Evolutionary conservation across 768 basidiomycete genomes (phyloP).

Genomic region (Suillus cothurnatus): DNA sequence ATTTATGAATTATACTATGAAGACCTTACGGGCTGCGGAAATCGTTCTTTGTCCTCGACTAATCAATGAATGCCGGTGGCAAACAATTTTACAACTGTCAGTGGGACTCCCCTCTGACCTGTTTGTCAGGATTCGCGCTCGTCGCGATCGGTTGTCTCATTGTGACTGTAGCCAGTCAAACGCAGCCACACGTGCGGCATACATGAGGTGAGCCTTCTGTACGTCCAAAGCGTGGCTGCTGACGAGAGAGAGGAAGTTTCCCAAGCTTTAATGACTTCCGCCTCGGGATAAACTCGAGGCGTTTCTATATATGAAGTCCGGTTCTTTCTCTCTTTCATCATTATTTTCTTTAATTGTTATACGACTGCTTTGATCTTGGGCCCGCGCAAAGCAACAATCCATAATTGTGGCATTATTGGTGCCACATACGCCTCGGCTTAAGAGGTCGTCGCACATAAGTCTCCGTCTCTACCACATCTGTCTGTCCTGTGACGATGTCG

Average conservation of each 20-base stretch:
- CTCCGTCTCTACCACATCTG: not conserved
- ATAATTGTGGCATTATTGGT: not conserved
- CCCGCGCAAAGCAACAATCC: constrained; percentile 27
- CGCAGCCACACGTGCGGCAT: constrained; percentile 36
- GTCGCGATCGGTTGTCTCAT: constrained; percentile 36
- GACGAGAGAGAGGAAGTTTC: constrained; percentile 35
- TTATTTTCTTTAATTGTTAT: constrained; percentile 22
- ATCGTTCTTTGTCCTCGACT: constrained; percentile 9
- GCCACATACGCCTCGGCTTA: constrained; percentile 1
- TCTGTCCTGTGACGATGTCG: constrained; percentile 22
- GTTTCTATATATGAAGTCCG: constrained; percentile 34
- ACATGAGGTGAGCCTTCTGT: constrained; percentile 40
- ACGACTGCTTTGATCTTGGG: constrained; percentile 28
- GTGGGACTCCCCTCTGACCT: constrained; percentile 21
- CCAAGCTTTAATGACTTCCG: constrained; percentile 30
- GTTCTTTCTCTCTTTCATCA: constrained; percentile 29
- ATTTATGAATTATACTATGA: not conserved
- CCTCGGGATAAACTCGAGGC: constrained; percentile 35
- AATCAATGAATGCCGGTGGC: constrained; percentile 3
- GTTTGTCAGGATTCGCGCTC: constrained; percentile 29
- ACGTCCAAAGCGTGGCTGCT: constrained; percentile 37
- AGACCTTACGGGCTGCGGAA: constrained; percentile 7
- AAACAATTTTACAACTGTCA: constrained; percentile 3
- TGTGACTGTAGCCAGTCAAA: constrained; percentile 30
- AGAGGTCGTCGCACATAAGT: constrained; percentile 1